Percentiles rank a stretch among this genome's conserved stretches.
These are phyloP conservation scores for Sapria himalayana DNA, from an alignment of 345 rosid genomes.

Conservation along the genomic window DNA sequence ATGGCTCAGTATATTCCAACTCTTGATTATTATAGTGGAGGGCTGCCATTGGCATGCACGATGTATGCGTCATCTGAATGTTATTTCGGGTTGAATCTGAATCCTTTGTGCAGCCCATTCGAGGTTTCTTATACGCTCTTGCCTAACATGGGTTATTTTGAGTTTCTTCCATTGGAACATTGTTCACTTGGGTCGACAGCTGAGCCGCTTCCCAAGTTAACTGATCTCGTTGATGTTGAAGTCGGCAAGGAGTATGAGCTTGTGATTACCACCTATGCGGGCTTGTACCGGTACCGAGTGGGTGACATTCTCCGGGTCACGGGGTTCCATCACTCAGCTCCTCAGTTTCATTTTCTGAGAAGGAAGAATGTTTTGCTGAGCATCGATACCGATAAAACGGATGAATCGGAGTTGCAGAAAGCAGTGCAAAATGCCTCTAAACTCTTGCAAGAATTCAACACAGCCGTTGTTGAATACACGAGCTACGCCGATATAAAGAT, in stretches of 20 bases:
- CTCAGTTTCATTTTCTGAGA: slow-evolving; percentile 69
- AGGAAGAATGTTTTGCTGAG: slow-evolving; percentile 76
- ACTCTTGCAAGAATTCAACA: slow-evolving; percentile 24
- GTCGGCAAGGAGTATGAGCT: slow-evolving; percentile 81
- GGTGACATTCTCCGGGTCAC: slow-evolving; percentile 87
- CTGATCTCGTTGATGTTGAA: slow-evolving; percentile 60
- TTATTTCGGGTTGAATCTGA: slow-evolving; percentile 72
- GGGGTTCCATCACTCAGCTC: slow-evolving; percentile 81
- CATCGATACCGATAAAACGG: slow-evolving; percentile 84
- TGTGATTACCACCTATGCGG: slow-evolving; percentile 74
- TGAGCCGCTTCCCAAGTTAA: slow-evolving; percentile 23
- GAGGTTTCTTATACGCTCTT: slow-evolving; percentile 81
- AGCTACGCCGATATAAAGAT: slow-evolving; percentile 59
- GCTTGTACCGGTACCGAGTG: slow-evolving; percentile 64
- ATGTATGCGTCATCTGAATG: slow-evolving; percentile 97
- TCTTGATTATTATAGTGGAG: slow-evolving; percentile 67
- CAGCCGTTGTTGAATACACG: slow-evolving; percentile 80
- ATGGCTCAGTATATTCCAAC: slow-evolving; percentile 97
- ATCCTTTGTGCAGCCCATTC: slow-evolving; percentile 65
- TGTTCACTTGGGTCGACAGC: slow-evolving; percentile 8
- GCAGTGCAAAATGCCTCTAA: slow-evolving; percentile 55
- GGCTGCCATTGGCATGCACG: slow-evolving; percentile 74
- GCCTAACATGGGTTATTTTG: slow-evolving; percentile 95
- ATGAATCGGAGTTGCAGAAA: slow-evolving; percentile 68
- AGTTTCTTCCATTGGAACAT: slow-evolving; percentile 56